Conservation (phyloP, 2,329 filamentous ascomycete species). For the Arthrobotrys sphaeroides region DNA sequence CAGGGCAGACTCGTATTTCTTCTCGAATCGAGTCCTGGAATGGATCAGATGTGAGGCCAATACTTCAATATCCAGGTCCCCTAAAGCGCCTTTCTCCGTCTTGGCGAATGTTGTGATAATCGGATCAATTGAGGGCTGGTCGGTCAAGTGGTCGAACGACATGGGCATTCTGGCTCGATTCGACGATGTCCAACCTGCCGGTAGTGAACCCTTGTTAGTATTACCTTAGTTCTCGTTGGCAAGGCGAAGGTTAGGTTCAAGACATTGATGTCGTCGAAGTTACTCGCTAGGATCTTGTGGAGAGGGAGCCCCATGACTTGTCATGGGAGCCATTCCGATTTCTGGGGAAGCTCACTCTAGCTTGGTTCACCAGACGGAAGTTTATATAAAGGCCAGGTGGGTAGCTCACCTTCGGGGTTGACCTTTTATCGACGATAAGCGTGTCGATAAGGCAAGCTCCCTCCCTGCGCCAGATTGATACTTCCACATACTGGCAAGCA, state of each 20-base stretch:
- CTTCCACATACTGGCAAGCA: not conserved
- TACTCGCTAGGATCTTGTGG: not conserved
- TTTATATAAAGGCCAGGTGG: slow-evolving; percentile 5
- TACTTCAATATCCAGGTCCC: slow-evolving; percentile 5
- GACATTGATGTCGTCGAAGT: not conserved
- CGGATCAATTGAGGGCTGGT: slow-evolving; percentile 16
- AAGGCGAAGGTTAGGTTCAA: not conserved
- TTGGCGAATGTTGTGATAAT: slow-evolving; percentile 18
- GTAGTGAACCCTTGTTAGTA: not conserved
- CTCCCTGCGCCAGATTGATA: not conserved
- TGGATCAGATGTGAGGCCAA: slow-evolving; percentile 24
- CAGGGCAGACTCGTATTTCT: slow-evolving; percentile 21
- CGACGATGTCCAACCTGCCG: not conserved
- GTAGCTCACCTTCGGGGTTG: not conserved
- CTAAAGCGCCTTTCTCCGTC: not conserved
- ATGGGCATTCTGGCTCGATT: slow-evolving; percentile 2
- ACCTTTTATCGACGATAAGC: not conserved
- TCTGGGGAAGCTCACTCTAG: not conserved
- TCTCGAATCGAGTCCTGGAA: slow-evolving; percentile 1
- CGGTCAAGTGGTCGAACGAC: slow-evolving; percentile 28
- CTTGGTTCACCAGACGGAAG: not conserved
- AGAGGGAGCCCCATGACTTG: not conserved
- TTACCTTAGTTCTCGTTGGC: not conserved
- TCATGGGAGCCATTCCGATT: not conserved
- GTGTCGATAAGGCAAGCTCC: not conserved